Evolutionary conservation across 2,329 filamentous ascomycete species (phyloP).

Genomic region (Thermoascus crustaceus): DNA sequence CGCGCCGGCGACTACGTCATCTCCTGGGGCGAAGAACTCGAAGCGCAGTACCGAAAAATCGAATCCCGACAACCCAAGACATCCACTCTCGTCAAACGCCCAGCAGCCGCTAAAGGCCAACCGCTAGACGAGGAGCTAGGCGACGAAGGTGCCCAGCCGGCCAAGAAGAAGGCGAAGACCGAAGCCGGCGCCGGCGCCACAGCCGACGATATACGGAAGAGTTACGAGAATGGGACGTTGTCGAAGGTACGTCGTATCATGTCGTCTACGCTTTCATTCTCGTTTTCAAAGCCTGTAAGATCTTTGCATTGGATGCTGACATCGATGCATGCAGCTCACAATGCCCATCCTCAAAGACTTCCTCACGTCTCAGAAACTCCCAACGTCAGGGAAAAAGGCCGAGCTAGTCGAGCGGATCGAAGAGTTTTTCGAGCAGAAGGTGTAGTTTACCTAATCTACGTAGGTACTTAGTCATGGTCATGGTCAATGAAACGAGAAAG

Average conservation of each 20-base stretch:
- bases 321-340: constrained; percentile 30
- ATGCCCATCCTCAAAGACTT: constrained; percentile 41
- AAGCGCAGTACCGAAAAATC: constrained; percentile 46
- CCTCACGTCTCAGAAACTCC: constrained; percentile 35
- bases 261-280: not conserved
- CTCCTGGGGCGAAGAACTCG: constrained; percentile 65
- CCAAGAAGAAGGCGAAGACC: constrained; percentile 42
- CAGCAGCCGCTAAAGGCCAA: constrained; percentile 18
- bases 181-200: constrained; percentile 18
- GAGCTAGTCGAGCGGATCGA: constrained; percentile 45
- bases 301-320: constrained; percentile 7
- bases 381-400: constrained; percentile 40
- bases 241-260: constrained; percentile 25
- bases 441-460: no score
- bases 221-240: constrained; percentile 36
- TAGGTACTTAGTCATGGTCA: no score
- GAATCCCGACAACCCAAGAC: constrained; percentile 34
- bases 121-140: constrained; percentile 17
- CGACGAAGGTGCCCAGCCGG: constrained; percentile 16
- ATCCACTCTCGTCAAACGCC: constrained; percentile 42
- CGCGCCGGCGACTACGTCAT: constrained; percentile 70
- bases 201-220: constrained; percentile 33
- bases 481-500: no score
- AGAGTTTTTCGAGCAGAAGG: constrained; percentile 40
- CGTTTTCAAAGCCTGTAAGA: not conserved